Evolutionary conservation across 371 early-diverging fungal genomes (phyloP).

Genomic region (Rhizopus microsporus): DNA sequence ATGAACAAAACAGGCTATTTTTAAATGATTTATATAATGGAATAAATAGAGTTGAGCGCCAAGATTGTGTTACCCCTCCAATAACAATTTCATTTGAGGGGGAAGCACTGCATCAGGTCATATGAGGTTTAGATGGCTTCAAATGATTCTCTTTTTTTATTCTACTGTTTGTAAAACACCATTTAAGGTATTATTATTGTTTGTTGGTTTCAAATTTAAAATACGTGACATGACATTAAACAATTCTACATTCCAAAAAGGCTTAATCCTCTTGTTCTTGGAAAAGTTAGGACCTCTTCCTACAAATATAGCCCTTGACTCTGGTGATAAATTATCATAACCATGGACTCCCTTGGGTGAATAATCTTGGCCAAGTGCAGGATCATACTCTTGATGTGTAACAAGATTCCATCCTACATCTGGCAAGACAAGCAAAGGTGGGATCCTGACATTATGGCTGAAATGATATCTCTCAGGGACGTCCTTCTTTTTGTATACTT

Average conservation of each 20-base stretch:
- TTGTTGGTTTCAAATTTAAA: constrained; percentile 37
- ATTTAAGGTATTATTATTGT: constrained; percentile 43
- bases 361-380: constrained; percentile 22
- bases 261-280: constrained; percentile 16
- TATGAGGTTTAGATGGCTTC: no score
- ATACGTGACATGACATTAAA: constrained; percentile 44
- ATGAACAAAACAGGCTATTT: no score
- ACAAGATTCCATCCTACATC: constrained; percentile 65
- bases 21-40: no score
- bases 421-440: constrained; percentile 75
- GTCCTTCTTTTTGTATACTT: constrained; percentile 64
- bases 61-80: constrained; percentile 25
- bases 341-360: constrained; percentile 79
- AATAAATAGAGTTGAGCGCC: no score
- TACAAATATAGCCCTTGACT: constrained; percentile 90
- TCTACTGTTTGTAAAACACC: constrained; percentile 19
- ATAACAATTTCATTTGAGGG: constrained; percentile 43
- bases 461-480: constrained; percentile 70
- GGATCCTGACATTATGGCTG: constrained; percentile 59
- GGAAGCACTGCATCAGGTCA: constrained; percentile 10
- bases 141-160: neutral
- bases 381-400: constrained; percentile 41
- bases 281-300: constrained; percentile 78
- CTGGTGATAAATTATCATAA: constrained; percentile 74
- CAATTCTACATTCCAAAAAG: constrained; percentile 50